A percentile compares a stretch with the other conserved stretches of the same genome.
Evolutionary conservation across 75 land plant species (phyloP).

Genomic region (Picea glauca): DNA sequence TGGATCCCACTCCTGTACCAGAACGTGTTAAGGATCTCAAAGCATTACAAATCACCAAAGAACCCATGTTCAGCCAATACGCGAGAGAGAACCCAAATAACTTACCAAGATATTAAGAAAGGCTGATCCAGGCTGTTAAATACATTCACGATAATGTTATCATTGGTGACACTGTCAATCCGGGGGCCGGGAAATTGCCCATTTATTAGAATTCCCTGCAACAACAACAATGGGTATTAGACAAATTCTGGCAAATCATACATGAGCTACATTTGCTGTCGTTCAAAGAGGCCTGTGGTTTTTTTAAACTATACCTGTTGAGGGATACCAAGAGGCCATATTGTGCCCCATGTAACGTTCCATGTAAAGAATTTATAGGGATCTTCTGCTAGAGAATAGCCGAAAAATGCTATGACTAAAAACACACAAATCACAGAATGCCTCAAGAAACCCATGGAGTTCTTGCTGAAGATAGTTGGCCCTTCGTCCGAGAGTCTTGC

Average conservation of each 20-base stretch:
- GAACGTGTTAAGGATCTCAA: too few relatives aligned
- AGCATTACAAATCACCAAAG: too few relatives aligned
- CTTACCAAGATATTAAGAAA: constrained; percentile 63
- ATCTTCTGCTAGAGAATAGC: constrained; percentile 10
- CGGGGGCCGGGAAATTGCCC: constrained; percentile 86
- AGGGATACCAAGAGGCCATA: constrained; percentile 27
- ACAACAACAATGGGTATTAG: constrained; percentile 10
- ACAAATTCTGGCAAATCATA: too few relatives aligned
- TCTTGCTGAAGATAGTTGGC: neutral
- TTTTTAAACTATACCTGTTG: constrained; percentile 21
- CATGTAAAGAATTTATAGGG: constrained; percentile 41
- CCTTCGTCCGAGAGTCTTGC: neutral
- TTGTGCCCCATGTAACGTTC: constrained; percentile 33
- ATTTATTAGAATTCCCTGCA: constrained; percentile 79
- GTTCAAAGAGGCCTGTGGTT: too few relatives aligned
- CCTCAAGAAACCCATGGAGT: neutral
- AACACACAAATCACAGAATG: neutral
- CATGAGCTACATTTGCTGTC: too few relatives aligned
- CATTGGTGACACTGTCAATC: constrained; percentile 61
- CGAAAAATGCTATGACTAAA: neutral
- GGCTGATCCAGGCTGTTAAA: constrained; percentile 62
- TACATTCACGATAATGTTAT: constrained; percentile 67
- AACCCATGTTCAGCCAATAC: neutral
- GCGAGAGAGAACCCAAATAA: neutral
- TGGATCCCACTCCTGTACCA: constrained; percentile 51